Conservation (phyloP, 179 eudicot species). For the Spinacia oleracea region DNA sequence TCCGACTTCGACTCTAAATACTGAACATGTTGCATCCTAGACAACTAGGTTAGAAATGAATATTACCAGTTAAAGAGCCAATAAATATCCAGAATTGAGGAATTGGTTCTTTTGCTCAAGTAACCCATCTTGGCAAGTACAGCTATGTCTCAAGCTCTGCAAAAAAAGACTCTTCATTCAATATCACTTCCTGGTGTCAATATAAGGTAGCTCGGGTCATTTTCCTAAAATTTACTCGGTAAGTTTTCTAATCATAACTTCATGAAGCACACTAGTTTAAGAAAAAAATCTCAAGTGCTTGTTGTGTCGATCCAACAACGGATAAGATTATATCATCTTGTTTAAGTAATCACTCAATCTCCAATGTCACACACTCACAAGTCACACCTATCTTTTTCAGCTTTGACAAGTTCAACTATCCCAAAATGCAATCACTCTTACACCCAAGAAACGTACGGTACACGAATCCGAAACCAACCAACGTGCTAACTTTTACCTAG, state of each 20-base stretch:
- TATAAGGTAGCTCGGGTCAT: not conserved
- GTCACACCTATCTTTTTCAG: not conserved
- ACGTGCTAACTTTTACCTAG: not conserved
- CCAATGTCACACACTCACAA: not conserved
- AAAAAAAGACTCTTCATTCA: not conserved
- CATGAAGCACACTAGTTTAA: not conserved
- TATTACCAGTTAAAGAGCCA: not conserved
- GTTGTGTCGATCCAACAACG: not conserved
- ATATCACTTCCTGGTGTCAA: not conserved
- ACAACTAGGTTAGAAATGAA: not conserved
- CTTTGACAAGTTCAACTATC: conserved; percentile 2
- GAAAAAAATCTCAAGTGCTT: not conserved
- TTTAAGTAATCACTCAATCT: not conserved
- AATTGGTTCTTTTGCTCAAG: not conserved
- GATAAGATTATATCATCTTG: not conserved
- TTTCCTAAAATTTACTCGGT: not conserved
- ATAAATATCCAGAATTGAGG: not conserved
- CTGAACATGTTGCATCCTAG: not conserved
- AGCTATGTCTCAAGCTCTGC: not conserved
- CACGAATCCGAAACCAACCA: conserved; percentile 8
- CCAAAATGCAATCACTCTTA: not conserved
- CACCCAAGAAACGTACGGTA: conserved; percentile 5
- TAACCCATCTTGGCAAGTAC: not conserved
- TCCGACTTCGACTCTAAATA: not conserved
- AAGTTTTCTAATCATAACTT: not conserved